Conservation (phyloP, 768 basidiomycete genomes). For the Astraeus odoratus region DNA sequence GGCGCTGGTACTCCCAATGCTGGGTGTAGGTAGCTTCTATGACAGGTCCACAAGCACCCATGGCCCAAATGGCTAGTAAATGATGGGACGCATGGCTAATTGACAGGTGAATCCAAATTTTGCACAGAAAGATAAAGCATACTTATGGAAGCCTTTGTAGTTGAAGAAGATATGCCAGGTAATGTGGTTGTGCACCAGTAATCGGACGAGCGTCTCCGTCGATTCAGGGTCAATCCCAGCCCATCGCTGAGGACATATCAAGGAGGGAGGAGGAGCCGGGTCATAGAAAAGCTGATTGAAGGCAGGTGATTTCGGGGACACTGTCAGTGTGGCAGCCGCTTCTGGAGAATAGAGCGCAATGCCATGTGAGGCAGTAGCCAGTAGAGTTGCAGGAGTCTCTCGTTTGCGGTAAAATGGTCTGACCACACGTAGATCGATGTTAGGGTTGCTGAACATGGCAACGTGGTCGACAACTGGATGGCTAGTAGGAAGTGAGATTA, state of each 20-base stretch:
- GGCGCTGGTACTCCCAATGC: slow-evolving; percentile 25
- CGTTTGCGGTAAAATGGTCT: too few relatives aligned
- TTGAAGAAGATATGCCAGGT: slow-evolving; percentile 32
- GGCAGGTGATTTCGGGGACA: slow-evolving; percentile 1
- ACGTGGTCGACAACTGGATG: too few relatives aligned
- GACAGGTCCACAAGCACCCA: slow-evolving; percentile 20
- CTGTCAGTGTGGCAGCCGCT: not conserved
- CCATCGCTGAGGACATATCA: slow-evolving; percentile 17
- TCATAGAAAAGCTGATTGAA: slow-evolving; percentile 17
- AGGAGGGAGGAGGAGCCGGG: slow-evolving; percentile 11
- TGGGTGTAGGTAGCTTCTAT: slow-evolving; percentile 33
- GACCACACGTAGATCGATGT: too few relatives aligned
- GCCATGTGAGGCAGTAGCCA: not conserved
- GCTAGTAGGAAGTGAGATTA: too few relatives aligned
- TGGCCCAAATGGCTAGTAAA: slow-evolving; percentile 12
- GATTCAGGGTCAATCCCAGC: slow-evolving; percentile 25
- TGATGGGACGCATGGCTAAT: slow-evolving; percentile 12
- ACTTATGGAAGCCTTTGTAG: slow-evolving; percentile 31
- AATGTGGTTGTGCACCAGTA: slow-evolving; percentile 23
- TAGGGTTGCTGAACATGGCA: too few relatives aligned
- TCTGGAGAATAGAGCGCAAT: not conserved
- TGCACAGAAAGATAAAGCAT: slow-evolving; percentile 1
- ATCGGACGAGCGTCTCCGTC: slow-evolving; percentile 10
- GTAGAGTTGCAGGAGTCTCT: not conserved
- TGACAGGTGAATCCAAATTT: not conserved